Conservation (phyloP, 345 rosid species). For the Eutrema yunnanense region DNA sequence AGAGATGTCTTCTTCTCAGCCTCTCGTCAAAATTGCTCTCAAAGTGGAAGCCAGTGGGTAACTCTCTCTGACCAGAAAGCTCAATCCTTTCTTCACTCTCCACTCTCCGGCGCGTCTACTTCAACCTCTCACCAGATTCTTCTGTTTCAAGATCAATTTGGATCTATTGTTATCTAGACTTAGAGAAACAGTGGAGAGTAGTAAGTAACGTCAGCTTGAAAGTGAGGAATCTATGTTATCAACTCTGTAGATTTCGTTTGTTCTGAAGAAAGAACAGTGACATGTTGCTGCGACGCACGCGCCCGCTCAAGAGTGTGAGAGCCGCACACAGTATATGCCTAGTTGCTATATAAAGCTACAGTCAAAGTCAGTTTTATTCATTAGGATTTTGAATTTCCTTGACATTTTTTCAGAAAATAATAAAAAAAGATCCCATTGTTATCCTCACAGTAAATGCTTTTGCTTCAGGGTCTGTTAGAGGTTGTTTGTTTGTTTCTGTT, state of each 20-base stretch:
- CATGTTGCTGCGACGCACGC: conserved; percentile 4
- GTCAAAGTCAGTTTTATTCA: conserved; percentile 30
- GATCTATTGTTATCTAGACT: not conserved
- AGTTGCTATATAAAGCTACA: conserved; percentile 31
- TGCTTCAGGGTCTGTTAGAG: conserved; percentile 25
- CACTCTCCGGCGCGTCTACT: conserved; percentile 8
- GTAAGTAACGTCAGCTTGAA: conserved; percentile 10
- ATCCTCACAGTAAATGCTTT: conserved; percentile 32
- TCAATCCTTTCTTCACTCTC: conserved; percentile 10
- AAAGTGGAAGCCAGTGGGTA: conserved; percentile 26
- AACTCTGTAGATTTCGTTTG: not conserved
- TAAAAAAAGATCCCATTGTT: conserved; percentile 20
- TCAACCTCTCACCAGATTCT: not conserved
- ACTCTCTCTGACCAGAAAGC: conserved; percentile 15
- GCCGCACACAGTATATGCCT: conserved; percentile 14
- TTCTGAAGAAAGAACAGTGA: not conserved
- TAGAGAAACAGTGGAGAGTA: not conserved
- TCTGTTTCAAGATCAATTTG: not conserved
- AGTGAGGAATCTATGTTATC: not conserved
- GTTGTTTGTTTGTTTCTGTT: conserved; percentile 22
- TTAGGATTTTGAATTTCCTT: conserved; percentile 21
- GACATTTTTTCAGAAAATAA: conserved; percentile 1
- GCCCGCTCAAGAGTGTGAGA: conserved; percentile 15
- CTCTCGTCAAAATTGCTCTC: conserved; percentile 21
- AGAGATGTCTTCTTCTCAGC: conserved; percentile 16